Evolutionary conservation across 2,329 filamentous ascomycete genomes (phyloP).

Genomic region (Hansfordia pulvinata): DNA sequence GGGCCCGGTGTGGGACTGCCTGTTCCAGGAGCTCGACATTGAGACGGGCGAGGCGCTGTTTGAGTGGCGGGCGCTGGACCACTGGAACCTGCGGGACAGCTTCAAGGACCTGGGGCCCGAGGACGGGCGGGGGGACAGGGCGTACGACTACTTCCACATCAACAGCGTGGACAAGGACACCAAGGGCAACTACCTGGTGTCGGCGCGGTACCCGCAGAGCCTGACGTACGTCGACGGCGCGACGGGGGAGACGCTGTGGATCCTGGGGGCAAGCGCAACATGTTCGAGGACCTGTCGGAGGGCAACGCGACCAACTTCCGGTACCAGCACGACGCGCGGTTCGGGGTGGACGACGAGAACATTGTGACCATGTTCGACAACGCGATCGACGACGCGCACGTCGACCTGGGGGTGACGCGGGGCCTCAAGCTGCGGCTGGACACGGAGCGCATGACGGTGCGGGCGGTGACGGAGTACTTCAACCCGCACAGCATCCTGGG

Average conservation of each 20-base stretch:
- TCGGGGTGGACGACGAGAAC: slow-evolving; percentile 17
- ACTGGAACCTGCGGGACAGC: slow-evolving; percentile 10
- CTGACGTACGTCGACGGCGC: slow-evolving; percentile 27
- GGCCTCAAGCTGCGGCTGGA: slow-evolving; percentile 19
- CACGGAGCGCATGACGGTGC: slow-evolving; percentile 20
- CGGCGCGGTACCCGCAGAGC: slow-evolving; percentile 23
- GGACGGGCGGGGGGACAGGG: slow-evolving; percentile 8
- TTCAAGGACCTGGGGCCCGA: slow-evolving; percentile 9
- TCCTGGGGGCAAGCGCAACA: slow-evolving; percentile 31
- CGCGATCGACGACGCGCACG: slow-evolving; percentile 22
- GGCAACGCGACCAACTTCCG: slow-evolving; percentile 29
- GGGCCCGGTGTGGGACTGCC: slow-evolving; percentile 26
- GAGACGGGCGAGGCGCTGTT: slow-evolving; percentile 27
- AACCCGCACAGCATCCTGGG: slow-evolving; percentile 23
- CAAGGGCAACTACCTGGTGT: slow-evolving; percentile 27
- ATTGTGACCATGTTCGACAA: slow-evolving; percentile 28
- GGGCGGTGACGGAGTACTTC: slow-evolving; percentile 19
- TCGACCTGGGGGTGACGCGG: slow-evolving; percentile 5
- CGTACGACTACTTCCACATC: slow-evolving; percentile 43
- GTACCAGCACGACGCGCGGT: slow-evolving; percentile 39
- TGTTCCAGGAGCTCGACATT: slow-evolving; percentile 31
- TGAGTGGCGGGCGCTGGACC: slow-evolving; percentile 23
- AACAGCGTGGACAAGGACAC: slow-evolving; percentile 37
- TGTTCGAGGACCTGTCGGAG: slow-evolving; percentile 23
- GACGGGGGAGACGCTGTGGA: slow-evolving; percentile 33